Conservation (phyloP, 805 yeast genomes). For the Candida oleophila region DNA sequence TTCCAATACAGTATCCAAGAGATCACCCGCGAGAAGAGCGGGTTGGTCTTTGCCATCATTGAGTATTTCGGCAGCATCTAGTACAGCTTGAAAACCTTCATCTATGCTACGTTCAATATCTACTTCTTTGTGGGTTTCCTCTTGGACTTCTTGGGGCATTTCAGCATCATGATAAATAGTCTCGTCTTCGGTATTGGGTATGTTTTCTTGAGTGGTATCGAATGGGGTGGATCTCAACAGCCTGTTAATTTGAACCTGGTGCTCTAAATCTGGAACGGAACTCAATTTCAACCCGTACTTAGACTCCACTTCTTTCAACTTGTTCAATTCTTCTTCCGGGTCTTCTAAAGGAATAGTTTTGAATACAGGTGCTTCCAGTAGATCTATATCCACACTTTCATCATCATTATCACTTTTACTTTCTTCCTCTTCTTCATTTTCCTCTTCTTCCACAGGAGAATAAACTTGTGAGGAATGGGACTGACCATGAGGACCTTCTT, state of each 20-base stretch:
- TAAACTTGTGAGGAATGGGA: too few species aligned
- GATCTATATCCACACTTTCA: conserved; percentile 1
- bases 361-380: conserved; percentile 20
- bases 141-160: conserved; percentile 8
- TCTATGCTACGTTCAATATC: neutral
- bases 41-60: neutral
- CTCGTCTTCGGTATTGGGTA: conserved; percentile 9
- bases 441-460: too few species aligned
- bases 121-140: neutral
- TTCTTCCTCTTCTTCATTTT: conserved; percentile 14
- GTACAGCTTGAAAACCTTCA: neutral
- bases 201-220: conserved; percentile 9
- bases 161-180: conserved; percentile 18
- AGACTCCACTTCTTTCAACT: conserved; percentile 22
- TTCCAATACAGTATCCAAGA: neutral
- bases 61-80: too few species aligned
- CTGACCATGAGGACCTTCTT: too few species aligned
- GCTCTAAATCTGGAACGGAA: conserved; percentile 20
- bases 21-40: neutral
- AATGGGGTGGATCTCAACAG: conserved; percentile 3
- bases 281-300: conserved; percentile 23
- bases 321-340: conserved; percentile 20
- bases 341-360: conserved; percentile 24
- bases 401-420: conserved; percentile 8
- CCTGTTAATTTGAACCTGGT: conserved; percentile 9